These are phyloP conservation scores for Collybiopsis confluens DNA, from an alignment of 768 basidiomycete genomes.

Conservation along the genomic window DNA sequence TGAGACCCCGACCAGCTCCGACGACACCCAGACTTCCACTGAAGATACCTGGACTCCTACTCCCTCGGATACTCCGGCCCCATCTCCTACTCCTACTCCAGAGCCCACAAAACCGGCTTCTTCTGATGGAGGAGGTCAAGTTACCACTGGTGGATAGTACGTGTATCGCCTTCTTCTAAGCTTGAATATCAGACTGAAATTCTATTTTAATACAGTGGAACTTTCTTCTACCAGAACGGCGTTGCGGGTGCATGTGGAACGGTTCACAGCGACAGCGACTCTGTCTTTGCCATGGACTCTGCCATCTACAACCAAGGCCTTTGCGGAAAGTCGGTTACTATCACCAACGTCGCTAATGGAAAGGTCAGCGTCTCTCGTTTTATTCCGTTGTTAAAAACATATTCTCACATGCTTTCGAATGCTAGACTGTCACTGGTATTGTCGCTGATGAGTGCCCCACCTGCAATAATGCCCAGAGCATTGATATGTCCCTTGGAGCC, in stretches of 20 bases:
- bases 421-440: slow-evolving; percentile 27
- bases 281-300: background rate
- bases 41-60: too few relatives aligned
- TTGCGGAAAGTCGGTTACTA: slow-evolving; percentile 4
- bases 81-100: too few relatives aligned
- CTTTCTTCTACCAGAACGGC: background rate
- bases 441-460: slow-evolving; percentile 58
- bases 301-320: background rate
- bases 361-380: background rate
- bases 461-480: slow-evolving; percentile 40
- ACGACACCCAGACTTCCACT: too few relatives aligned
- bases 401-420: too few relatives aligned
- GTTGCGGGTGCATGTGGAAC: background rate
- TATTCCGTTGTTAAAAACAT: background rate
- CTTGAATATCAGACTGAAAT: too few relatives aligned
- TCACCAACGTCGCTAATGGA: slow-evolving; percentile 1
- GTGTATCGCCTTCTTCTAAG: too few relatives aligned
- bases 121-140: too few relatives aligned
- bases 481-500: slow-evolving; percentile 50
- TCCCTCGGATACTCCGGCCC: too few relatives aligned
- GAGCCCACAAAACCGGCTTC: too few relatives aligned
- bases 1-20: too few relatives aligned
- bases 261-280: background rate
- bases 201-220: too few relatives aligned
- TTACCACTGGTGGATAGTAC: too few relatives aligned